Conservation (phyloP, 2,329 filamentous ascomycete genomes). For the Alternaria metachromatica region DNA sequence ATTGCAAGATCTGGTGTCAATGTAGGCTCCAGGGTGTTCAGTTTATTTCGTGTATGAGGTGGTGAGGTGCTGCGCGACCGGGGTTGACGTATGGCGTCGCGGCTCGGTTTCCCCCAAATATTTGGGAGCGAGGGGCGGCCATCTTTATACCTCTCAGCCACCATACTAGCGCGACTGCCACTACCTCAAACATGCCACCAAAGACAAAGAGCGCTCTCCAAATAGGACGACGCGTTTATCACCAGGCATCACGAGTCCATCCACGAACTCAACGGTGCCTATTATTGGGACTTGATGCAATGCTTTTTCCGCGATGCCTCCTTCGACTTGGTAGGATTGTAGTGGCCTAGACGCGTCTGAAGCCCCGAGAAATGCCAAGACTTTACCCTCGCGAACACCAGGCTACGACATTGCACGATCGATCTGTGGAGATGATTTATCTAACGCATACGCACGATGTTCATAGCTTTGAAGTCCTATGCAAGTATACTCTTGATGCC, state of each 20-base stretch:
- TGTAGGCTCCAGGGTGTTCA: not conserved
- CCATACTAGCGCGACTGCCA: constrained; percentile 10
- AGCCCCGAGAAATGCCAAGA: not conserved
- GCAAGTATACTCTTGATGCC: not conserved
- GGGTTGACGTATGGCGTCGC: constrained; percentile 24
- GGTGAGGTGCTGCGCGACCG: constrained; percentile 10
- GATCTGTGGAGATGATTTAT: not conserved
- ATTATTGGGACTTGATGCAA: not conserved
- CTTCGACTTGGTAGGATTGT: not conserved
- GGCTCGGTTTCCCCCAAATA: constrained; percentile 19
- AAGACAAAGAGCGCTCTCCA: constrained; percentile 4
- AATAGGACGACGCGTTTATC: not conserved
- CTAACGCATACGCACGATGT: not conserved
- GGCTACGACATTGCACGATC: not conserved
- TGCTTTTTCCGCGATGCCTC: not conserved
- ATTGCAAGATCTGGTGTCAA: not conserved
- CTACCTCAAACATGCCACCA: constrained; percentile 4
- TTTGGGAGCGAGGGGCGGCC: constrained; percentile 15
- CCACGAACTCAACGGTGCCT: not conserved
- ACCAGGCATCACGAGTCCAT: not conserved
- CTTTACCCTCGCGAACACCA: not conserved
- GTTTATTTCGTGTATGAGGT: not conserved
- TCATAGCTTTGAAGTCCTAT: not conserved
- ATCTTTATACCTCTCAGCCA: constrained; percentile 17
- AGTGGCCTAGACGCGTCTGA: not conserved